Evolutionary conservation across 169 alveolate species (phyloP).

Genomic region (Theileria equi): DNA sequence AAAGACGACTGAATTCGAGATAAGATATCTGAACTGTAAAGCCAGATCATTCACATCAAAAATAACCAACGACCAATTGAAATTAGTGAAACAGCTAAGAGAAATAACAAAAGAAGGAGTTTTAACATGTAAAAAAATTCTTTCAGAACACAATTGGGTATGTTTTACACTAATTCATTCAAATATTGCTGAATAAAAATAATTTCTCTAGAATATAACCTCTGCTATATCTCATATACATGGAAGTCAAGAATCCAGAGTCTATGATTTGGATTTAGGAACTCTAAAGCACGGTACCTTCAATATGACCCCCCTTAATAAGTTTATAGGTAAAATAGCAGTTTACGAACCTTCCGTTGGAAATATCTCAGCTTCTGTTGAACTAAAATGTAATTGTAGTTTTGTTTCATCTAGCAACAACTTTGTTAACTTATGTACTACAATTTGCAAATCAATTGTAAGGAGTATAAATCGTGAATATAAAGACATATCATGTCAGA

Average conservation of each 20-base stretch:
- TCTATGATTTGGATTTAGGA: constrained; percentile 15
- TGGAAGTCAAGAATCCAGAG: constrained; percentile 10
- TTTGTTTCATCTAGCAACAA: constrained; percentile 36
- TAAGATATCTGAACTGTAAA: too few species aligned
- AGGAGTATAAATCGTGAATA: background rate
- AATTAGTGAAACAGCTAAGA: constrained; percentile 28
- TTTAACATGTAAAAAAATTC: constrained; percentile 44
- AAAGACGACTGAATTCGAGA: background rate
- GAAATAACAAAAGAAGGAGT: constrained; percentile 52
- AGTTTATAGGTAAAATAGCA: constrained; percentile 32
- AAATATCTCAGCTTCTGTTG: constrained; percentile 10
- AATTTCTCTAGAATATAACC: constrained; percentile 31
- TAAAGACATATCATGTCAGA: too few species aligned
- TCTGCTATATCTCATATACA: constrained; percentile 29
- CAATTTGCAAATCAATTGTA: constrained; percentile 15
- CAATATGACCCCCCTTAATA: background rate
- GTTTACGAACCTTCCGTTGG: background rate
- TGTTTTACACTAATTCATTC: background rate
- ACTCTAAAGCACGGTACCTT: constrained; percentile 34
- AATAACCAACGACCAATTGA: background rate
- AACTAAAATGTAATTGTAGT: constrained; percentile 44
- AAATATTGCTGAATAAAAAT: background rate
- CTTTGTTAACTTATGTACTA: constrained; percentile 19
- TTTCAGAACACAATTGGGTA: constrained; percentile 38
- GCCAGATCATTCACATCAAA: constrained; percentile 3